A percentile compares a stretch with the other conserved stretches of the same genome.
phyloP scores from a whole-genome alignment of 257 asterid species.

The Rauvolfia tetraphylla region DNA sequence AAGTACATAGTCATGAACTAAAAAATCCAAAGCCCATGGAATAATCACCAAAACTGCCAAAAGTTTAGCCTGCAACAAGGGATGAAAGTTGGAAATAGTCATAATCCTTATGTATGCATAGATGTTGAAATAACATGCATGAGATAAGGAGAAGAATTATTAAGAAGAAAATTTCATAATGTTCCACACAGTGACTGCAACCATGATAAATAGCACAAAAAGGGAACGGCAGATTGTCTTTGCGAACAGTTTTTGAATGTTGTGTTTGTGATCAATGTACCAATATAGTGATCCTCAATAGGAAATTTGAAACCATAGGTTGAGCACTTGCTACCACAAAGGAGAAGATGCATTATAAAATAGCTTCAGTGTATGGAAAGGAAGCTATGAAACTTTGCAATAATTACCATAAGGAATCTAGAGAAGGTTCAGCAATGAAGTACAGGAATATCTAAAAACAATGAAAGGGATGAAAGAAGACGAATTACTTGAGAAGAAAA shows the following conservation, averaged over 20 bases:
- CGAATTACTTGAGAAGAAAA: neutral
- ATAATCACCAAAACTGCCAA: conserved; percentile 74
- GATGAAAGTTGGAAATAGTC: neutral
- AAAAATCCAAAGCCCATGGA: conserved; percentile 81
- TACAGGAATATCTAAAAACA: neutral
- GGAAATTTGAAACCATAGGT: neutral
- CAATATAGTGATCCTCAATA: neutral
- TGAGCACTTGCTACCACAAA: neutral
- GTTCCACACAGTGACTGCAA: neutral
- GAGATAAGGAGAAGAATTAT: neutral
- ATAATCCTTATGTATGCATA: neutral
- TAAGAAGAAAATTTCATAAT: neutral
- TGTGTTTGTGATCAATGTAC: neutral
- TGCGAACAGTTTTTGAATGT: neutral
- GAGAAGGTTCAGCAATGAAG: neutral
- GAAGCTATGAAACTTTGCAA: neutral
- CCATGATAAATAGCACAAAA: neutral
- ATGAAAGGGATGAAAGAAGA: neutral
- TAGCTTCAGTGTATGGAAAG: neutral
- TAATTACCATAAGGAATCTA: neutral
- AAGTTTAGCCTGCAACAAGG: conserved; percentile 77
- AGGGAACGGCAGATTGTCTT: neutral
- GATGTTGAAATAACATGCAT: neutral
- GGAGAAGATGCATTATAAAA: neutral
- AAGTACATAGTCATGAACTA: conserved; percentile 89